Evolutionary conservation across 192 early-diverging fungal genomes (phyloP).

Genomic region (Entomortierella beljakovae): DNA sequence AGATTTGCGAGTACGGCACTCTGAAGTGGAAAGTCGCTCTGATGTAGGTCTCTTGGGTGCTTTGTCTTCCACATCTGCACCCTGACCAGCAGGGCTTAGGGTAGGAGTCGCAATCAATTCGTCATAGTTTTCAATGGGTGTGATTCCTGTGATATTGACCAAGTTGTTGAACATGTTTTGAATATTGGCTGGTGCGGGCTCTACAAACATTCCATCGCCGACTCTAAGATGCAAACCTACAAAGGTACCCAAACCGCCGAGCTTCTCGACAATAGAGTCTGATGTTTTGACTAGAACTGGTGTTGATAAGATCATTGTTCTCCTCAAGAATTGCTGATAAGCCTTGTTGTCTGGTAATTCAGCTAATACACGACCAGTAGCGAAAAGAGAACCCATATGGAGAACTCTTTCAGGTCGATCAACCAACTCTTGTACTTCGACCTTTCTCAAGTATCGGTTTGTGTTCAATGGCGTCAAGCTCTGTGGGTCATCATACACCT

Average conservation of each 20-base stretch:
- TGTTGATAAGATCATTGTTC: constrained; percentile 61
- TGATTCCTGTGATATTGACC: constrained; percentile 53
- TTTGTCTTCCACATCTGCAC: neutral
- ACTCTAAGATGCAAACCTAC: constrained; percentile 66
- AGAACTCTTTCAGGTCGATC: constrained; percentile 51
- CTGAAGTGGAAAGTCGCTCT: constrained; percentile 4
- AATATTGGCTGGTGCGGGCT: constrained; percentile 55
- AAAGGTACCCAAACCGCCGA: constrained; percentile 62
- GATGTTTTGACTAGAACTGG: constrained; percentile 59
- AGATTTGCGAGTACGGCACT: constrained; percentile 12
- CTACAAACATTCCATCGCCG: constrained; percentile 63
- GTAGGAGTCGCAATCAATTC: neutral
- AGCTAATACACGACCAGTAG: constrained; percentile 57
- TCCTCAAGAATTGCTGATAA: constrained; percentile 52
- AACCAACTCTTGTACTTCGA: constrained; percentile 51
- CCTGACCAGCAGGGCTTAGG: neutral
- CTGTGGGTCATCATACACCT: constrained; percentile 64
- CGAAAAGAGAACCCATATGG: constrained; percentile 68
- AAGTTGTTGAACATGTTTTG: constrained; percentile 60
- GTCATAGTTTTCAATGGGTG: constrained; percentile 22
- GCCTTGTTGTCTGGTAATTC: constrained; percentile 56
- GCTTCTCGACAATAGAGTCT: constrained; percentile 52
- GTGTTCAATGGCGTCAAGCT: constrained; percentile 39
- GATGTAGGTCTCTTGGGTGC: neutral
- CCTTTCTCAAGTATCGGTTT: constrained; percentile 47